These are phyloP conservation scores for Boletus sp. DNA, from an alignment of 768 basidiomycete species.

Conservation along the genomic window DNA sequence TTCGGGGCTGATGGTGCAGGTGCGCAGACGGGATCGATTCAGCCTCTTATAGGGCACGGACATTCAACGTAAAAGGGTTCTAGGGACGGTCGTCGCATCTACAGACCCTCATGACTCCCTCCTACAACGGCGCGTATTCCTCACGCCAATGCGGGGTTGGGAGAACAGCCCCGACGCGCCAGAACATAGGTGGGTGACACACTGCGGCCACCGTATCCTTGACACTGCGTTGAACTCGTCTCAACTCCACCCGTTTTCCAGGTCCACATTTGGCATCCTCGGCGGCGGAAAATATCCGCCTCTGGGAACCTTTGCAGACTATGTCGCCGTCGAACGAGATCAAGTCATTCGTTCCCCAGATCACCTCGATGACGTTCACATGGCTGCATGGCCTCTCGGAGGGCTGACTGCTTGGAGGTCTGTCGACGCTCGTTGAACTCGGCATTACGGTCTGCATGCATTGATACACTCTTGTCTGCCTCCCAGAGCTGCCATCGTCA, in stretches of 20 bases:
- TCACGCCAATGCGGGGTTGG: slow-evolving; percentile 81
- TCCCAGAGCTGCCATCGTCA: slow-evolving; percentile 62
- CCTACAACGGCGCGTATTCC: slow-evolving; percentile 64
- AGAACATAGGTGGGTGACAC: slow-evolving; percentile 52
- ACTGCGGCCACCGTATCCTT: not conserved
- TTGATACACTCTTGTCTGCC: not conserved
- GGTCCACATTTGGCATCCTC: slow-evolving; percentile 58
- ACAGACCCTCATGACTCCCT: slow-evolving; percentile 53
- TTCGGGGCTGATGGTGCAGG: slow-evolving; percentile 78
- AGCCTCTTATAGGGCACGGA: not conserved
- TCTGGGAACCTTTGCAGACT: slow-evolving; percentile 75
- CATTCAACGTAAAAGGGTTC: not conserved
- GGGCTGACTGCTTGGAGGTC: slow-evolving; percentile 87
- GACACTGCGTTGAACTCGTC: not conserved
- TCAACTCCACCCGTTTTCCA: not conserved
- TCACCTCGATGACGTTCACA: slow-evolving; percentile 66
- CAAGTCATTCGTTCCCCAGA: slow-evolving; percentile 64
- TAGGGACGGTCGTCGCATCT: slow-evolving; percentile 65
- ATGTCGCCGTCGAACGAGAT: slow-evolving; percentile 68
- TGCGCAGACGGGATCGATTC: slow-evolving; percentile 24
- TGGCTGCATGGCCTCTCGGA: slow-evolving; percentile 75
- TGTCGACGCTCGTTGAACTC: slow-evolving; percentile 6
- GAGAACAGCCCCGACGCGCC: slow-evolving; percentile 60
- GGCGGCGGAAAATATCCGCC: slow-evolving; percentile 55
- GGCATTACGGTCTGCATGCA: not conserved